These are phyloP conservation scores for Boletus reticuloceps DNA, from an alignment of 768 basidiomycete genomes.

Conservation along the genomic window DNA sequence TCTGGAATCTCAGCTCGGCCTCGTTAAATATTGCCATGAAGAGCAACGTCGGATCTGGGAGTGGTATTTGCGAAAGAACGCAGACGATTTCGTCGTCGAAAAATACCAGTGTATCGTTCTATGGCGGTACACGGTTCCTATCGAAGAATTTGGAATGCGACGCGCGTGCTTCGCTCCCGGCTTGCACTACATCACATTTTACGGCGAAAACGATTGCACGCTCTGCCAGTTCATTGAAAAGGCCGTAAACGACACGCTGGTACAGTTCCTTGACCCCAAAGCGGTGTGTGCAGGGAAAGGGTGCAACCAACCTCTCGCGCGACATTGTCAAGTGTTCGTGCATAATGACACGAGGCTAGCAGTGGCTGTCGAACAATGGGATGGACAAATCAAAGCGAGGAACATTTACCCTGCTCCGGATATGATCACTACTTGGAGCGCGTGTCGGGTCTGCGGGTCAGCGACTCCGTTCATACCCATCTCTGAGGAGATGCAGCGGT, in stretches of 20 bases:
- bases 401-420: constrained; percentile 62
- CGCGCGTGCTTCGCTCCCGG: constrained; percentile 77
- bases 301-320: constrained; percentile 76
- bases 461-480: constrained; percentile 87
- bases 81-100: constrained; percentile 84
- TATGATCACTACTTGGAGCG: constrained; percentile 87
- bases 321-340: constrained; percentile 88
- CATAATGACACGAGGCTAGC: constrained; percentile 84
- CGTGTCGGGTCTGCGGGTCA: constrained; percentile 74
- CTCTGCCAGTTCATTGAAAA: constrained; percentile 92
- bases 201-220: constrained; percentile 89
- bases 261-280: constrained; percentile 68
- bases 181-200: constrained; percentile 78
- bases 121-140: constrained; percentile 77
- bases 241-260: constrained; percentile 63
- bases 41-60: constrained; percentile 92
- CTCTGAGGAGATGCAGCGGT: constrained; percentile 88
- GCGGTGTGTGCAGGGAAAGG: constrained; percentile 80
- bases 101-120: constrained; percentile 89
- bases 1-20: constrained; percentile 67
- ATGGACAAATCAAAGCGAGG: constrained; percentile 67
- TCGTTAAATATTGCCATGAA: constrained; percentile 76
- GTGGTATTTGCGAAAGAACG: constrained; percentile 88
- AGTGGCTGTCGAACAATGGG: constrained; percentile 88
- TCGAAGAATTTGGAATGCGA: constrained; percentile 60